Conservation (phyloP, 2,329 filamentous ascomycete genomes). For the Ophiostoma angusticollis region DNA sequence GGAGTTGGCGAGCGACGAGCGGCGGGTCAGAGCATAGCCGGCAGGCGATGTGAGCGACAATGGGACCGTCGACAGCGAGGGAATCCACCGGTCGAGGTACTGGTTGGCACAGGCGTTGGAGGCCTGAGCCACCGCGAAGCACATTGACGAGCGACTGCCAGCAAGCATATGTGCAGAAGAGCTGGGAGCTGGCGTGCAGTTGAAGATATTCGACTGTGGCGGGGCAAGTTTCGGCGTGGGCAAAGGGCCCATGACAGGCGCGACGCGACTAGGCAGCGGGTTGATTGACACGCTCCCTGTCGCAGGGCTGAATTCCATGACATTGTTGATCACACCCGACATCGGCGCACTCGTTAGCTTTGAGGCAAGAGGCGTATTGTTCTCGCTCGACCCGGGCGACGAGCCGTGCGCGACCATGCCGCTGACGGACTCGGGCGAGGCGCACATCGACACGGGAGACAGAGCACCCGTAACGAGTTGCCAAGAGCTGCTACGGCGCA, state of each 20-base stretch:
- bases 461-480: constrained; percentile 3
- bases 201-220: constrained; percentile 40
- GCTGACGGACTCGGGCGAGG: constrained; percentile 8
- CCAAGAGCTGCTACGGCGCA: constrained; percentile 11
- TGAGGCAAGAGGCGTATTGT: constrained; percentile 20
- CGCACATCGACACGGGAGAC: constrained; percentile 12
- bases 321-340: constrained; percentile 25
- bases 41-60: constrained; percentile 40
- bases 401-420: too few species aligned
- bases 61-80: constrained; percentile 17
- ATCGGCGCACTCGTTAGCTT: constrained; percentile 22
- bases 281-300: constrained; percentile 27
- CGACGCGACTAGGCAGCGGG: constrained; percentile 33
- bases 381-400: constrained; percentile 19
- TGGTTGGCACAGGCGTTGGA: constrained; percentile 33
- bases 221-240: constrained; percentile 46
- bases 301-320: constrained; percentile 36
- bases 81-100: constrained; percentile 39
- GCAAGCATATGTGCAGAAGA: constrained; percentile 31
- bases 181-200: constrained; percentile 40
- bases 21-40: constrained; percentile 36
- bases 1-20: constrained; percentile 50
- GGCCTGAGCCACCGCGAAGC: constrained; percentile 45
- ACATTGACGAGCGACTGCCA: constrained; percentile 42
- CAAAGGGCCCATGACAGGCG: constrained; percentile 41